phyloP scores from a whole-genome alignment of 257 asterid species.

The Plantago major region DNA sequence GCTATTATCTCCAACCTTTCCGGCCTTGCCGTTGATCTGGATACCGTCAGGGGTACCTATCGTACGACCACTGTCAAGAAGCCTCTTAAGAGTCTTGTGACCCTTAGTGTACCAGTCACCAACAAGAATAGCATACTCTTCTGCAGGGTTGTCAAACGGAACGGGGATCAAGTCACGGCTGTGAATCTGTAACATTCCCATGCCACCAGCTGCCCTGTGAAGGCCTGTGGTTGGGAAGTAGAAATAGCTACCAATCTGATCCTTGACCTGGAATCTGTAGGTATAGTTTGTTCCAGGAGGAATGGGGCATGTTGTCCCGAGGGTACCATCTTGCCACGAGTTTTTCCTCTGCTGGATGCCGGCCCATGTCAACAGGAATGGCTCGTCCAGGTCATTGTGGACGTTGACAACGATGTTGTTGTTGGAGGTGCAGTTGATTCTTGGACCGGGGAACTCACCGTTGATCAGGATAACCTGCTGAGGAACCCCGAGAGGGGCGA shows the following conservation, averaged over 20 bases:
- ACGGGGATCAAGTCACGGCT: constrained; percentile 24
- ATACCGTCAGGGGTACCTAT: constrained; percentile 22
- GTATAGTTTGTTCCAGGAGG: constrained; percentile 21
- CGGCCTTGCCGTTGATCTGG: constrained; percentile 18
- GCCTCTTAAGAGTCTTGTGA: constrained; percentile 19
- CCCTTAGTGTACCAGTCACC: constrained; percentile 24
- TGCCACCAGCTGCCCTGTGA: constrained; percentile 21
- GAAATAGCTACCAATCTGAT: constrained; percentile 22
- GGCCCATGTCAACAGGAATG: constrained; percentile 18
- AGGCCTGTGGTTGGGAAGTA: constrained; percentile 25
- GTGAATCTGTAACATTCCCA: constrained; percentile 17
- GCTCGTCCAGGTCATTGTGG: constrained; percentile 18
- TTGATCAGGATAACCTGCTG: constrained; percentile 23
- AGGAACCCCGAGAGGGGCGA: constrained; percentile 23
- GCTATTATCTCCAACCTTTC: constrained; percentile 12
- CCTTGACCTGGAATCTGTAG: constrained; percentile 24
- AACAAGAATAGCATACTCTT: constrained; percentile 12
- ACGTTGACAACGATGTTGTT: constrained; percentile 25
- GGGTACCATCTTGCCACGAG: constrained; percentile 25
- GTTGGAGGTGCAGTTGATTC: constrained; percentile 20
- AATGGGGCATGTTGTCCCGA: constrained; percentile 23
- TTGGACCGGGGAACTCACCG: constrained; percentile 25
- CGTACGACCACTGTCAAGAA: constrained; percentile 18
- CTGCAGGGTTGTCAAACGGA: constrained; percentile 18
- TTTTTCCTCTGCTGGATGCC: constrained; percentile 25